Evolutionary conservation across 1,284 basidiomycete species (phyloP), one percentile per base, ranked within the genome.

Genomic region (Cronartium ribicola): DNA sequence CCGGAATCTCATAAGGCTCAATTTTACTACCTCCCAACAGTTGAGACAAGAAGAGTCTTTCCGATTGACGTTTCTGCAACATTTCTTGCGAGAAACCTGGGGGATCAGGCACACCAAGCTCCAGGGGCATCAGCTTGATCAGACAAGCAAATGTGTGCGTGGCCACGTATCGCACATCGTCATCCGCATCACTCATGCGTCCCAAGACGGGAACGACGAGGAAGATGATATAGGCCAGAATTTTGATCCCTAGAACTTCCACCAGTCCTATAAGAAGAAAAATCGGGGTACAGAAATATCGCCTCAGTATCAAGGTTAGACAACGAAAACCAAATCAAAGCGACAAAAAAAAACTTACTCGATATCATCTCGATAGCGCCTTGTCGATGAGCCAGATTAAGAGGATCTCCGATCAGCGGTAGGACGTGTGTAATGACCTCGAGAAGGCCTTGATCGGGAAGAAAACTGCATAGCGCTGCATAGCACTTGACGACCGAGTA

Each of bases 71-170:
- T 76, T 90, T 90, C 77, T 88, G 89, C 41, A 98, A 84, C n/a
- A 98, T 84, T 74, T 94, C 93, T 63, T 88, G 86, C 0, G 96
- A 88, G 83, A 99, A 97, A 17, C 90, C 91, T 11, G 89, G 88
- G 44, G 96, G 96, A 81, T 98, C 93, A 5, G 95, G 95, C 44
- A 98, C 84, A 67, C 95, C 96, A 77, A 92, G 91, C 91, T 98
- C 96, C 0, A 99, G 85, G 4, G 96, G 96, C 5, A 98, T 93
- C 90, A 99, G 95, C 84, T 98, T 98, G 78, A 99, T 91, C n/a
- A 99, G 84, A 2, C 92, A 90, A 0, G 96, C 96, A 81, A 99
- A 99, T 0, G 94, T 96, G 79, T 94, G 94, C 7, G 96, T 98
- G 0, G 96, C 90, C 5, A 93, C 88, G 48, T 95, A 87, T 22